A percentile compares a stretch with the other conserved stretches of the same genome.
These are phyloP conservation scores for Chrysanthemum makinoi DNA, from an alignment of 129 eudicot genomes.

Conservation along the genomic window DNA sequence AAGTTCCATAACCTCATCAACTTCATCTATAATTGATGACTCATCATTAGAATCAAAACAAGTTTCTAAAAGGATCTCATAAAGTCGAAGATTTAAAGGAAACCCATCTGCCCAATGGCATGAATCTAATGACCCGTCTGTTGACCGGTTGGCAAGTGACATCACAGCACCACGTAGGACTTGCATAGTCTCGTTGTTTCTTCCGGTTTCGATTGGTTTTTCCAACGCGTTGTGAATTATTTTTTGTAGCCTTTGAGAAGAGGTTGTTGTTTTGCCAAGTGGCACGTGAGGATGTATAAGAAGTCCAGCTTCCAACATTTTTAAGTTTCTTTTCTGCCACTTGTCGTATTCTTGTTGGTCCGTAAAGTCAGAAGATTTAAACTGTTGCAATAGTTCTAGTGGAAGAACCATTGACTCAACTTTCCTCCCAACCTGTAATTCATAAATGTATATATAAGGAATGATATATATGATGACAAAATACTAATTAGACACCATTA, in stretches of 20 bases:
- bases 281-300: conserved; percentile 86
- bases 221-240: conserved; percentile 74
- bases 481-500: background rate
- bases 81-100: conserved; percentile 84
- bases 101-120: conserved; percentile 99
- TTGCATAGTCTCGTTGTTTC: conserved; percentile 90
- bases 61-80: conserved; percentile 87
- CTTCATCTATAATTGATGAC: conserved; percentile 76
- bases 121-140: conserved; percentile 66
- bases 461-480: background rate
- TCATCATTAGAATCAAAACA: conserved; percentile 82
- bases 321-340: conserved; percentile 94
- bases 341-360: conserved; percentile 72
- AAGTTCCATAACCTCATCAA: conserved; percentile 92
- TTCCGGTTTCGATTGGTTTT: conserved; percentile 89
- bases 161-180: conserved; percentile 75
- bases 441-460: background rate
- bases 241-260: conserved; percentile 74
- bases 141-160: conserved; percentile 76
- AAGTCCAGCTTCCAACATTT: conserved; percentile 92
- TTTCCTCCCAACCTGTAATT: conserved; percentile 73
- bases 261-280: conserved; percentile 56
- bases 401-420: conserved; percentile 88
- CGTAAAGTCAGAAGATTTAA: conserved; percentile 87
- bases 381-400: conserved; percentile 89